Base-by-base conservation (phyloP, 257 asterid genomes). In the Fraxinus quadrangulata region DNA sequence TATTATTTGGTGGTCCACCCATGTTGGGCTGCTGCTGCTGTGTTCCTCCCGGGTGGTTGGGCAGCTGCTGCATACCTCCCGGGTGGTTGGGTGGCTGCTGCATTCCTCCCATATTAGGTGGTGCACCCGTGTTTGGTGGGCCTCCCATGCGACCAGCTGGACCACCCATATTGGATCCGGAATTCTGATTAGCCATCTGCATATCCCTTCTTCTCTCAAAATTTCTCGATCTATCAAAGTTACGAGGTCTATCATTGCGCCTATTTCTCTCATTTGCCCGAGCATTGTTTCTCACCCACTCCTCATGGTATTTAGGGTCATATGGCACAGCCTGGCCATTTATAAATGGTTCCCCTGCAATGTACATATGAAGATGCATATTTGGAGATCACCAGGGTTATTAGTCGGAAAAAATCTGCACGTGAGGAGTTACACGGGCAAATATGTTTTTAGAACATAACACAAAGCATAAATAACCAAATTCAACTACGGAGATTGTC, bases 261-360 rank as follows among this genome's bases (percentile, higher is more conserved):
- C 91, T 84, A 78, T 93, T 91, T 86, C 98, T 90, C 79, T 89
- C 94, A 42, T 90, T 90, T 78, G 98, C 93, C 37, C 92, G 83
- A 34, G 92, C 89, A 85, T 91, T 92, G 88, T 94, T 92, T 87
- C 96, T 91, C 88, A 87, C 96, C 98, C 98, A 95, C 79, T 92
- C 98, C 88, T 87, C 98, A 0, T 95, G 99, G 75, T 95, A 95
- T 75, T 89, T 95, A 5, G 96, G 96, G 77, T 95, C 98, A 49
- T 95, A 95, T 3, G 99, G 98, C 24, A 92, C 96, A 77, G 99
- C 99, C 78, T 93, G 92, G 10, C 99, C 99, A 16, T 93, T 86
- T 56, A 95, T 93, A 75, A 95, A 91, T 51, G 99, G 99, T 73
- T 93, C 99, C 33, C 98, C 99, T 95, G 92, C 79, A 84, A 76